A percentile compares a stretch with the other conserved stretches of the same genome.
These are phyloP conservation scores for Daldinia vernicosa DNA, from an alignment of 495 filamentous ascomycete species.

Conservation along the genomic window DNA sequence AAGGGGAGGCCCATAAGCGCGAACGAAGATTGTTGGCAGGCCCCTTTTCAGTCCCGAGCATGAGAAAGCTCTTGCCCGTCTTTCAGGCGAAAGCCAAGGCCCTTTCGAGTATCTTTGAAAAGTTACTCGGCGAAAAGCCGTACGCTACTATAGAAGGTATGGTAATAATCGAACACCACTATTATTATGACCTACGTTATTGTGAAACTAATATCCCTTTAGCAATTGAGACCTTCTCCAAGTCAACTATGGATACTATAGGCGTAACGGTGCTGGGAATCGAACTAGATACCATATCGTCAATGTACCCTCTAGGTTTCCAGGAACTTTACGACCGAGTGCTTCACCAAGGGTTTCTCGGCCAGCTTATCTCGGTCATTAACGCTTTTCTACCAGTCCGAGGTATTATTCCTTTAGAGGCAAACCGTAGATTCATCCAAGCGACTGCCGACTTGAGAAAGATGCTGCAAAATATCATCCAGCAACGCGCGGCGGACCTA, in stretches of 20 bases:
- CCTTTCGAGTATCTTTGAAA: constrained; percentile 22
- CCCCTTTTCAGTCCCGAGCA: constrained; percentile 37
- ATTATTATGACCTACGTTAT: neutral
- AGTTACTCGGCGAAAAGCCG: constrained; percentile 17
- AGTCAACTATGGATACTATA: constrained; percentile 73
- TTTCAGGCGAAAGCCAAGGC: constrained; percentile 30
- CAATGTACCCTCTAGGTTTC: constrained; percentile 43
- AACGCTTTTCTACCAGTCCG: constrained; percentile 45
- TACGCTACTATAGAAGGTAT: constrained; percentile 38
- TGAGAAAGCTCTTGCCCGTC: constrained; percentile 40
- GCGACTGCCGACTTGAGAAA: constrained; percentile 34
- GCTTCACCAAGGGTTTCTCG: constrained; percentile 44
- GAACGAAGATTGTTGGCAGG: constrained; percentile 44
- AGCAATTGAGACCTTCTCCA: constrained; percentile 36
- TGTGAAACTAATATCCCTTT: neutral
- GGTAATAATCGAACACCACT: neutral
- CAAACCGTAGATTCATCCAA: constrained; percentile 37
- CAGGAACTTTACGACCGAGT: constrained; percentile 37
- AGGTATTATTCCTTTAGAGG: constrained; percentile 40
- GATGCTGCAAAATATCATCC: constrained; percentile 43
- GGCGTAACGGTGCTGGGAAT: constrained; percentile 72
- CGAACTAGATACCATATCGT: constrained; percentile 68
- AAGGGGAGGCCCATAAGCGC: constrained; percentile 45
- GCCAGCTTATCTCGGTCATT: constrained; percentile 45
- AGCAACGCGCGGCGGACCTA: constrained; percentile 40